Conservation (phyloP, 2,329 filamentous ascomycete genomes). For the Drechslera avenae region DNA sequence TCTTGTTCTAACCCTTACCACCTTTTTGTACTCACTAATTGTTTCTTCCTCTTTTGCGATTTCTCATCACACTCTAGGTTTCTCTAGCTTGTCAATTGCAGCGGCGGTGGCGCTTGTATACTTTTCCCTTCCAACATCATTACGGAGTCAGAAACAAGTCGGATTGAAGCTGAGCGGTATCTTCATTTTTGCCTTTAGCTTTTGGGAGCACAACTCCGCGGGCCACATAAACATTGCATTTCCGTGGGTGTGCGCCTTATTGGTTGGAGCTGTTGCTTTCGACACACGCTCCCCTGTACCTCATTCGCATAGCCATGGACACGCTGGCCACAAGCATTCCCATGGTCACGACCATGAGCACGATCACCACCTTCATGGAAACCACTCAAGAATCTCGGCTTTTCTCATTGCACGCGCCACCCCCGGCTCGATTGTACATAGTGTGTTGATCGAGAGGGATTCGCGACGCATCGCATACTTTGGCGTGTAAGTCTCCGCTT, state of each 20-base stretch:
- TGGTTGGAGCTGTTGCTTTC: constrained; percentile 48
- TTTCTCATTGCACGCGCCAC: constrained; percentile 73
- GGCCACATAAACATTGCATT: constrained; percentile 21
- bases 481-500: constrained; percentile 69
- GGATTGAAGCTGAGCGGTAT: constrained; percentile 40
- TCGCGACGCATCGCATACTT: constrained; percentile 97
- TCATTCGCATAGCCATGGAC: constrained; percentile 38
- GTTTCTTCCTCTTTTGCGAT: constrained; percentile 40
- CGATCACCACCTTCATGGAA: constrained; percentile 49
- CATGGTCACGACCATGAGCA: constrained; percentile 27
- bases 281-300: constrained; percentile 43
- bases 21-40: constrained; percentile 44
- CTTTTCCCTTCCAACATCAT: constrained; percentile 49
- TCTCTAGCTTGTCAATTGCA: constrained; percentile 50
- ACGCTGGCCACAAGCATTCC: constrained; percentile 39
- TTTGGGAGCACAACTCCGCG: constrained; percentile 29
- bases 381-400: constrained; percentile 72
- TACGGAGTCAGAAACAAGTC: constrained; percentile 47
- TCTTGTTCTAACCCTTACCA: constrained; percentile 43
- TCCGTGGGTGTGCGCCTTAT: constrained; percentile 35
- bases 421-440: constrained; percentile 77
- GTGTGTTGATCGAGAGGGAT: constrained; percentile 87
- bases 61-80: constrained; percentile 40
- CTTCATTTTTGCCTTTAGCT: constrained; percentile 28
- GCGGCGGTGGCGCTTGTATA: constrained; percentile 51